A percentile compares a stretch with the other conserved stretches of the same genome.
These are phyloP conservation scores for Arachnopeziza araneosa DNA, from an alignment of 2,329 filamentous ascomycete species.

Conservation along the genomic window DNA sequence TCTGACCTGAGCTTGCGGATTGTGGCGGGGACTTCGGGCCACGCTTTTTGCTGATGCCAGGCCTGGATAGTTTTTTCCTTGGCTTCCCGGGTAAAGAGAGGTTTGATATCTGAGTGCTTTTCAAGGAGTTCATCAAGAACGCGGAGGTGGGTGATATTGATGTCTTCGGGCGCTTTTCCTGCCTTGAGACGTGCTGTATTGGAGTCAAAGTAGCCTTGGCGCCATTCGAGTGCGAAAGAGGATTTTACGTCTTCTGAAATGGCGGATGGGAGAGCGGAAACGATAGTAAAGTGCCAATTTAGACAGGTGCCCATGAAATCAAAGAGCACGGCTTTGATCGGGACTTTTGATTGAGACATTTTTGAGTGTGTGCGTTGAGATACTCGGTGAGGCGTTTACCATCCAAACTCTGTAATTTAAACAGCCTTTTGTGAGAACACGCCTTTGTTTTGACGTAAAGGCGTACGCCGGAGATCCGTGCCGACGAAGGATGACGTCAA, in stretches of 20 bases:
- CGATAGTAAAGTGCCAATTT: constrained; percentile 44
- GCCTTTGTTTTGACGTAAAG: background rate
- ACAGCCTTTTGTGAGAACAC: constrained; percentile 21
- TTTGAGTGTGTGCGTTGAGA: background rate
- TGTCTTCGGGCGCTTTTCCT: constrained; percentile 39
- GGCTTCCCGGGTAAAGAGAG: background rate
- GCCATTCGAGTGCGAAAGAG: constrained; percentile 44
- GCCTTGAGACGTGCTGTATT: constrained; percentile 35
- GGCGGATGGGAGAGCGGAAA: constrained; percentile 31
- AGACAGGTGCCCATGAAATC: constrained; percentile 55
- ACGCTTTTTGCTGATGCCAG: constrained; percentile 42
- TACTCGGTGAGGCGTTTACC: background rate
- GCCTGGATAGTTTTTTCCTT: constrained; percentile 2
- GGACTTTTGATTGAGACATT: background rate
- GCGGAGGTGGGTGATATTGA: constrained; percentile 43
- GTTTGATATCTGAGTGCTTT: constrained; percentile 7
- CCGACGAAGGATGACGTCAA: background rate
- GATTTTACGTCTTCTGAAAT: background rate
- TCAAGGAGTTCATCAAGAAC: constrained; percentile 36
- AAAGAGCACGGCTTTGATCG: constrained; percentile 42
- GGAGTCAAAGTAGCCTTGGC: constrained; percentile 42
- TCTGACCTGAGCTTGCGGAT: constrained; percentile 32
- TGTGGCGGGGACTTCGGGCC: constrained; percentile 44
- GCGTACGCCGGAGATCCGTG: background rate
- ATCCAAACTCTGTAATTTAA: background rate